Evolutionary conservation across 768 basidiomycete genomes (phyloP).

Genomic region (Dendrothele bispora): DNA sequence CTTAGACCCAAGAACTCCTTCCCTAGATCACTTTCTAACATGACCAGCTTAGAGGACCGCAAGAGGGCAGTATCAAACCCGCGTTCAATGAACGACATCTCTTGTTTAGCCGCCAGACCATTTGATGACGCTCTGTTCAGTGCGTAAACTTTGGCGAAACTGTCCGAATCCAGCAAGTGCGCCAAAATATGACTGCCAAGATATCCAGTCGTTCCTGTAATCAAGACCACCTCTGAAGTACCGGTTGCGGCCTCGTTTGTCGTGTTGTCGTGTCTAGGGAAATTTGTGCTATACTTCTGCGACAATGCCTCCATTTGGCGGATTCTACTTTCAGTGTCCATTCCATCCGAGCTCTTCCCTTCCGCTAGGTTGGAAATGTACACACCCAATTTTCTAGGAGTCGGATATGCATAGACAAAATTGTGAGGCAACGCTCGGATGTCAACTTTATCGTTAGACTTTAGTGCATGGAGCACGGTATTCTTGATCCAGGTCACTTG

Average conservation of each 20-base stretch:
- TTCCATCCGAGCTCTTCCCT: not conserved
- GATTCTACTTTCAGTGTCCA: not conserved
- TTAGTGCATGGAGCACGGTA: constrained; percentile 21
- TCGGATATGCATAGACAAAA: constrained; percentile 28
- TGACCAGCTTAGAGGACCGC: not conserved
- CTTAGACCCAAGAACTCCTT: not conserved
- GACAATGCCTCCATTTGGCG: constrained; percentile 20
- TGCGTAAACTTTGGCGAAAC: constrained; percentile 30
- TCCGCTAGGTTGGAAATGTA: constrained; percentile 1
- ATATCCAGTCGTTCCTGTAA: constrained; percentile 38
- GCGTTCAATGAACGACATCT: too few relatives aligned
- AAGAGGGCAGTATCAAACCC: not conserved
- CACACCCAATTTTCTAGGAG: constrained; percentile 16
- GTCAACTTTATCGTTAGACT: constrained; percentile 13
- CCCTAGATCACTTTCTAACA: not conserved
- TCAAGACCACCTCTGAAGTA: constrained; percentile 29
- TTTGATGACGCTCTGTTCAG: constrained; percentile 38
- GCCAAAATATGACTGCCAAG: constrained; percentile 34
- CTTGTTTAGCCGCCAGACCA: too few relatives aligned
- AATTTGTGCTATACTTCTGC: constrained; percentile 21
- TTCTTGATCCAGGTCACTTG: constrained; percentile 38
- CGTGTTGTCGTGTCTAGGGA: constrained; percentile 7
- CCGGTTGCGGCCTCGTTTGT: not conserved
- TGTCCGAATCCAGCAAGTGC: constrained; percentile 22
- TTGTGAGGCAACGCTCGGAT: constrained; percentile 16